Base-by-base conservation (phyloP, 805 yeast genomes). In the Candida yuanshanica region DNA sequence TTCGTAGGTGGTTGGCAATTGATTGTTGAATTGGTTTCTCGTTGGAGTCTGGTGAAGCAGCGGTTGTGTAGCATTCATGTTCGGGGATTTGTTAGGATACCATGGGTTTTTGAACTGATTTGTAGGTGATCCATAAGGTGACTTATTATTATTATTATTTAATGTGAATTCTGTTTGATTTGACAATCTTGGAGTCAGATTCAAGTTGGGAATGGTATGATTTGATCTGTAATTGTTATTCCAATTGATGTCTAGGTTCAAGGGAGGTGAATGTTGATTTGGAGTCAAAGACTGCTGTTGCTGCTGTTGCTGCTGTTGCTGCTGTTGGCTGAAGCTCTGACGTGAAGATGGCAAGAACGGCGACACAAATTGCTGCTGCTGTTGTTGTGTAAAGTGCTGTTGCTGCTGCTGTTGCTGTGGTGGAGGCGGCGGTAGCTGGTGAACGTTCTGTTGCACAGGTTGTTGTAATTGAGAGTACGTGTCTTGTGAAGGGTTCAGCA, bases 1-100 rank as follows among this genome's bases (percentile, higher is more conserved):
- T 50, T 74, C 80, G 52, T 74, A 74, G 2, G 78, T 74, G 2
- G 74, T 68, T 20, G 77, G 75, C 12, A 74, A 55, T 44, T 71
- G 76, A 8, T 48, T 43, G 37, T 48, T 53, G 40, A 50, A 53
- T 4, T 17, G 20, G 14, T 31, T 31, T 31, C 14, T 22, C 4
- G 20, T 31, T 4, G 39, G 27, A 13, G 42, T 34, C 12, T 37
- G 38, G n/a, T 27, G 36, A 24, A 10, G 37, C 35, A 25, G 38
- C 4, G 27, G 27, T 23, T 37, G 39, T 17, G 25, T 17, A 32
- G 33, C 7, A 17, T n/a, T 16, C n/a, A 29, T 9, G 4, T 18
- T 39, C 20, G 54, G 49, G 4, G 56, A 47, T 14, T 37, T 42
- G 35, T 46, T 53, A 2, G 18, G 24, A 21, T 49, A 48, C 61